These are phyloP conservation scores for Backusella mclennaniae DNA, from an alignment of 192 early-diverging fungal species.

Conservation along the genomic window DNA sequence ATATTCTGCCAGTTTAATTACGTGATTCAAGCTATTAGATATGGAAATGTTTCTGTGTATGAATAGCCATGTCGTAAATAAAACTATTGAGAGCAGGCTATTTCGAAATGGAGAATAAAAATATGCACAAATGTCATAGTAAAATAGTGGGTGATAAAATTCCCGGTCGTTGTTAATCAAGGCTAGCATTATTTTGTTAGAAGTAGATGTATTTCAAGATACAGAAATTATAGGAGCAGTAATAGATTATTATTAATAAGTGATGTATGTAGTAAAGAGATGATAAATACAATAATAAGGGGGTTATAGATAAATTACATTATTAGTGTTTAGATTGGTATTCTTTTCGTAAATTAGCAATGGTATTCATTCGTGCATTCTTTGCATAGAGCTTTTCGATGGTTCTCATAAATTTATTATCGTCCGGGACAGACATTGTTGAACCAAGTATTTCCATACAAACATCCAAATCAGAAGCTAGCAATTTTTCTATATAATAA, in stretches of 20 bases:
- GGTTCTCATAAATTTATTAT: slow-evolving; percentile 40
- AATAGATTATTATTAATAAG: background rate
- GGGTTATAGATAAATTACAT: background rate
- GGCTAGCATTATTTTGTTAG: background rate
- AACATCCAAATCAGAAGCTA: slow-evolving; percentile 45
- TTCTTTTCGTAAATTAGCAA: background rate
- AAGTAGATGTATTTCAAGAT: background rate
- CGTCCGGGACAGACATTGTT: slow-evolving; percentile 49
- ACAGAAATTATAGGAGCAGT: background rate
- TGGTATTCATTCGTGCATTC: background rate
- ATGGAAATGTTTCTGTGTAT: background rate
- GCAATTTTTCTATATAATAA: slow-evolving; percentile 29
- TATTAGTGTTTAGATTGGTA: slow-evolving; percentile 9
- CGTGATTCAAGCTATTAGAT: background rate
- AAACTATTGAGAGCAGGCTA: background rate
- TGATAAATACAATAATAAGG: background rate
- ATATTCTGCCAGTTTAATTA: background rate
- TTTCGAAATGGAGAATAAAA: background rate
- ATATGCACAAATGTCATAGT: background rate
- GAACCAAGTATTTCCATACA: slow-evolving; percentile 46
- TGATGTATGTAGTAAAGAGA: slow-evolving; percentile 1
- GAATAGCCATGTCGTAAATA: background rate
- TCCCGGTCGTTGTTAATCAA: background rate
- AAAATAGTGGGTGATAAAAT: background rate
- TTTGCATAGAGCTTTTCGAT: slow-evolving; percentile 39